A percentile compares a stretch with the other conserved stretches of the same genome.
Evolutionary conservation across 2,329 filamentous ascomycete species (phyloP).

Genomic region (Chalaropsis thielavioides): DNA sequence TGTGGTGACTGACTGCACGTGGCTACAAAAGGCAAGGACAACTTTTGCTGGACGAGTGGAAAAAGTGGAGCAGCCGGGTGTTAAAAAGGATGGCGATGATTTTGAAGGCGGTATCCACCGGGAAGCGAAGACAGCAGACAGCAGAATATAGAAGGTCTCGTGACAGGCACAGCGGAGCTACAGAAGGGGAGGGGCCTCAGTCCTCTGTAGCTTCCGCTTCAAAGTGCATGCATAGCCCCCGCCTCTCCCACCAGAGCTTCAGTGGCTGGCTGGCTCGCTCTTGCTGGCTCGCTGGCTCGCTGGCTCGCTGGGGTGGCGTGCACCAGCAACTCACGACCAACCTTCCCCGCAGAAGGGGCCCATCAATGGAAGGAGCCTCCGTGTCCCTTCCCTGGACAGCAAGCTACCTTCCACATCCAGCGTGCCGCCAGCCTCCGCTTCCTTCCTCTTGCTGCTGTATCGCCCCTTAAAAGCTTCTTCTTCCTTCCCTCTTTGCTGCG

Average conservation of each 20-base stretch:
- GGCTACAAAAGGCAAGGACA: not conserved
- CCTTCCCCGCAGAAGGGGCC: not conserved
- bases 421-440: not conserved
- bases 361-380: not conserved
- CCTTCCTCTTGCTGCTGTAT: slow-evolving; percentile 14
- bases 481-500: slow-evolving; percentile 6
- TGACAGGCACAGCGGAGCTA: not conserved
- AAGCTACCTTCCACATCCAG: not conserved
- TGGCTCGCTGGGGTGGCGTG: too few species aligned
- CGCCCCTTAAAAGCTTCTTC: slow-evolving; percentile 17
- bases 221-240: slow-evolving; percentile 1
- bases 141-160: not conserved
- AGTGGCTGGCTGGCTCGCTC: not conserved
- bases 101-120: not conserved
- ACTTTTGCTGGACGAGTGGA: not conserved
- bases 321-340: not conserved
- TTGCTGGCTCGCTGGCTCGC: too few species aligned
- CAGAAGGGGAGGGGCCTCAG: not conserved
- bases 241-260: not conserved
- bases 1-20: not conserved
- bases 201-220: not conserved
- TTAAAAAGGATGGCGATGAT: not conserved
- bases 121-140: not conserved
- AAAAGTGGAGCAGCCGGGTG: slow-evolving; percentile 1
- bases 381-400: slow-evolving; percentile 3